Percentiles rank a stretch among this genome's conserved stretches.
phyloP scores from a whole-genome alignment of 129 eudicot genomes.

The Oenanthe sinensis region DNA sequence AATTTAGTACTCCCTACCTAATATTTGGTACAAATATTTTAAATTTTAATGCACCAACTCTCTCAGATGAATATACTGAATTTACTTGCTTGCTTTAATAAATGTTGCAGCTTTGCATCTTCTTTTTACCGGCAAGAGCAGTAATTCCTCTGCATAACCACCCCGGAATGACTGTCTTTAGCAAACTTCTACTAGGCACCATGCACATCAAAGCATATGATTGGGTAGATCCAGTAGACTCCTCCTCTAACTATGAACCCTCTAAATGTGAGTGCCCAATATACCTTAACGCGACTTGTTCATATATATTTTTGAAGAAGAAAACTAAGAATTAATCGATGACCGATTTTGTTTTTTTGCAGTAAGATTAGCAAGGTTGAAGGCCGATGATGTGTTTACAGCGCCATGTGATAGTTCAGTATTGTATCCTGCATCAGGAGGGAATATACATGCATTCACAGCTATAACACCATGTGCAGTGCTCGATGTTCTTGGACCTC shows the following conservation, averaged over 20 bases:
- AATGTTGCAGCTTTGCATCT: conserved; percentile 52
- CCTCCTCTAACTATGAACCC: not conserved
- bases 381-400: conserved; percentile 38
- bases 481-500: conserved; percentile 79
- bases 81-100: not conserved
- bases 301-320: not conserved
- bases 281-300: not conserved
- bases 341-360: conserved; percentile 4
- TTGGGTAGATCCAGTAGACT: conserved; percentile 37
- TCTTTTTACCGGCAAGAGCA: conserved; percentile 64
- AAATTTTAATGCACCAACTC: not conserved
- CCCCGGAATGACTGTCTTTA: conserved; percentile 89
- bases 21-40: conserved; percentile 28
- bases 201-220: conserved; percentile 90
- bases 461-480: conserved; percentile 86
- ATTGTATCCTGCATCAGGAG: conserved; percentile 82
- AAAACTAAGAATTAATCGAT: not conserved
- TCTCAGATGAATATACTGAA: conserved; percentile 6
- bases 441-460: conserved; percentile 77
- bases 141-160: conserved; percentile 92
- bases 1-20: conserved; percentile 25
- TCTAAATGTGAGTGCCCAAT: conserved; percentile 33
- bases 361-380: conserved; percentile 60
- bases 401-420: conserved; percentile 79
- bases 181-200: conserved; percentile 72